Evolutionary conservation across 2,329 filamentous ascomycete genomes (phyloP).

Genomic region (Ceratocystis variospora): DNA sequence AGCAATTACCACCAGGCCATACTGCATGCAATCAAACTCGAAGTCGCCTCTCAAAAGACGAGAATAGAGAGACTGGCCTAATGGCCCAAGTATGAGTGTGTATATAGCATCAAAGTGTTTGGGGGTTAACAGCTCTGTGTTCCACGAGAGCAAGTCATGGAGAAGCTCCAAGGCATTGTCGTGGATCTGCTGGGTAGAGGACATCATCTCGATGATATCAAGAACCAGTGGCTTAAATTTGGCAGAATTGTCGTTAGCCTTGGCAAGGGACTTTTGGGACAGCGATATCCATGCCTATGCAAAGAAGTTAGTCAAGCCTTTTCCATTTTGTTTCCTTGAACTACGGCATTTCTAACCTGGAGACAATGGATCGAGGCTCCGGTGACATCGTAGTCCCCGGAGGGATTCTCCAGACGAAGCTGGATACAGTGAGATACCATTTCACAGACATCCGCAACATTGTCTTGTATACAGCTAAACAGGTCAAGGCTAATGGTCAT

Average conservation of each 20-base stretch:
- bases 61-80: constrained; percentile 43
- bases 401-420: constrained; percentile 19
- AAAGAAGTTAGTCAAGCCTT: constrained; percentile 18
- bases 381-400: constrained; percentile 28
- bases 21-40: constrained; percentile 50
- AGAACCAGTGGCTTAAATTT: constrained; percentile 39
- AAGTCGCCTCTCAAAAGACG: constrained; percentile 45
- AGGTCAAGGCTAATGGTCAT: constrained; percentile 27
- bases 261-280: constrained; percentile 20
- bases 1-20: constrained; percentile 52
- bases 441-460: constrained; percentile 29
- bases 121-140: constrained; percentile 46
- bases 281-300: constrained; percentile 19
- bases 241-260: constrained; percentile 1
- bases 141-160: constrained; percentile 50
- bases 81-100: constrained; percentile 45
- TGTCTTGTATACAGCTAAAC: constrained; percentile 30
- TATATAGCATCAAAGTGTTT: constrained; percentile 45
- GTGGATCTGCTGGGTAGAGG: constrained; percentile 43
- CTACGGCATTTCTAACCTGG: constrained; percentile 35
- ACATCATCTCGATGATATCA: constrained; percentile 37
- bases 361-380: constrained; percentile 47
- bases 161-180: constrained; percentile 49
- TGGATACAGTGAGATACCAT: constrained; percentile 31
- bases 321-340: background rate